Evolutionary conservation across 768 basidiomycete genomes (phyloP), one percentile per base, ranked within the genome.

Genomic region (Tricholoma furcatifolium): DNA sequence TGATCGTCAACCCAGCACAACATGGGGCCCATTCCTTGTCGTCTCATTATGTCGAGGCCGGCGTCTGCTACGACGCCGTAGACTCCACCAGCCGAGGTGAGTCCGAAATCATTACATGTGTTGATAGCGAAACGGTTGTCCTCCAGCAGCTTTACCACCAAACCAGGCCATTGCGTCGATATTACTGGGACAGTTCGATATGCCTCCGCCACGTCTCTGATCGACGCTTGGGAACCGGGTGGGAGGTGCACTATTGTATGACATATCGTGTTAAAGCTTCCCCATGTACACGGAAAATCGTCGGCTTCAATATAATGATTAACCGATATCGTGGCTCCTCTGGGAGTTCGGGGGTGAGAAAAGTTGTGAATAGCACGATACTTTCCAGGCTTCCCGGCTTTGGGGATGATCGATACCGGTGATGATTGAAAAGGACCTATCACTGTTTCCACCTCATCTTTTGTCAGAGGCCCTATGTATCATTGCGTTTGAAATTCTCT

Each of bases 141-240:
- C 0, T 46, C 50, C 0, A 41, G 21, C 0, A 69, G 43, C 0
- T 60, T 50, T 0, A 74, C 57, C 0, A 73, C 67, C 0, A 68
- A 46, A 0, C 66, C 68, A 6, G 69, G 71, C 73, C 74, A 77
- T 38, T 76, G 74, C 0, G 58, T 58, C 0, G 57, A 63, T 8
- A 61, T 56, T 0, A 70, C 49, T 0, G 67, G 71, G 0, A 74
- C 51, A 0, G 59, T 67, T 0, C 68, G 55, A 43, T 76, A 78
- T 0, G 75, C 77, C 51, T 76, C 71, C 0, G 65, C 55, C 1
- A 79, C 66, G 31, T 80, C 74, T 0, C 67, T 51, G 10, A 73
- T 30, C 47, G 70, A 65, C 0, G 61, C 70, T 57, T 78, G 67
- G 0, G 71, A 71, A 0, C 68, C 67, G 14, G 67, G 71, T 0